Base-by-base conservation (phyloP, 192 early-diverging fungal species). In the Dimargaris verticillata region DNA sequence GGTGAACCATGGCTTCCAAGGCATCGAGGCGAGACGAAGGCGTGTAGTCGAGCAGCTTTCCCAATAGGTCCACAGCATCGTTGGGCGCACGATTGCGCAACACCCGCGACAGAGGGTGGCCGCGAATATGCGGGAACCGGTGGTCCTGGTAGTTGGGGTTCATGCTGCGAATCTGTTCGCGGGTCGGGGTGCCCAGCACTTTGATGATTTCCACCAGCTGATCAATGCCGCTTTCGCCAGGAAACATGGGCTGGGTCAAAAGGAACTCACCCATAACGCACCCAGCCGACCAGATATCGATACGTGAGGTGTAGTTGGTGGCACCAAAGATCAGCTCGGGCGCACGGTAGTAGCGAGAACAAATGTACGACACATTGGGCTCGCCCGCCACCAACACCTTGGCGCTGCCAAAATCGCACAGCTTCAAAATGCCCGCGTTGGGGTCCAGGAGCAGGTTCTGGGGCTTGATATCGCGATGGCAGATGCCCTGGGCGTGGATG, bases 131-230 rank as follows among this genome's bases (percentile, higher is more conserved):
- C 64, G 95, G 95, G 70, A 99, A 99, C 69, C 93, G 93, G 78
- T 95, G 95, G 66, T 95, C 92, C 65, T 88, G 89, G 71, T 99
- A 99, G 74, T 93, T 91, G 44, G 88, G 90, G 73, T 98, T 98
- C 95, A 99, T 96, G 22, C 82, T 82, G 66, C 86, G 85, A 66
- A 99, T 95, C 72, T 99, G 92, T 62, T 99, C 93, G 60, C 83
- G 76, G 44, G 91, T 88, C 20, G 93, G 95, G 28, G 93, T 99
- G 48, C 95, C 95, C 18, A 99, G 78, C 17, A 96, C 88, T 76
- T 99, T 99, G 78, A 99, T 99, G 66, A 99, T 99, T 72, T 99
- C 93, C 28, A 99, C 95, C 28, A 99, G 77, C 67, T 99, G 95
- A 68, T 99, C 95, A 43, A 99, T 93, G 50, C 93, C 91, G 59